Evolutionary conservation across 306 rosid species (phyloP), one percentile per base, ranked within the genome.

Genomic region (Castanea mollissima): DNA sequence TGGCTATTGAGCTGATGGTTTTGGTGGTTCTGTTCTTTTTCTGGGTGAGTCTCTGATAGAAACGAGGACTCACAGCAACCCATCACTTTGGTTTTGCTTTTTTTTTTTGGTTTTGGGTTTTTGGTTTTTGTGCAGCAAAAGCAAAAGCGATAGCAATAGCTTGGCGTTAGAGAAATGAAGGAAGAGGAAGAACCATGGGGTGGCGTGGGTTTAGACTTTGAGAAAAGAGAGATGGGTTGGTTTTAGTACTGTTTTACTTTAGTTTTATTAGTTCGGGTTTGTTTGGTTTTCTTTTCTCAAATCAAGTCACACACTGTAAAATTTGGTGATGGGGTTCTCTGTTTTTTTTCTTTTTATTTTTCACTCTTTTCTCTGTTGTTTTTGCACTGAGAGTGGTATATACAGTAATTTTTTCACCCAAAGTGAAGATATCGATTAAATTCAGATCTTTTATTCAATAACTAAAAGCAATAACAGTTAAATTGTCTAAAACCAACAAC

Each of bases 31-130:
- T 65, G 87, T 25, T 78, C 44, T 81, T 86, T 90, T 46, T 84
- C 90, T 0, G 86, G 91, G 75, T 86, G 85, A 18, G 90, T 76
- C 75, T 76, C 89, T 58, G 78, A 57, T 2, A 74, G 21, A 65
- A 81, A 79, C 75, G 82, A 86, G 16, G 95, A 92, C 64, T 55
- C 80, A 85, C 95, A 92, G 74, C 95, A 87, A 81, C 97, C 95
- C 97, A 92, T 92, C 75, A 55, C 73, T 59, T 12, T 16, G 6
- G 27, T 67, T 1, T 67, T 19, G 23, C 23, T 67, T 67, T 29
- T 59, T 7, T 9, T 6, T 27, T 6, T 63, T 2, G 69, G 20
- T 63, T 31, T 31, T 15, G 6, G n/a, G 20, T 19, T 63, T 31
- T 31, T 29, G 6, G 41, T 13, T 15, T 29, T 27, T 67, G 52